Percentiles rank a stretch among this genome's conserved stretches.
These are phyloP conservation scores for Apiospora kogelbergensis DNA, from an alignment of 2,329 filamentous ascomycete species.

Conservation along the genomic window DNA sequence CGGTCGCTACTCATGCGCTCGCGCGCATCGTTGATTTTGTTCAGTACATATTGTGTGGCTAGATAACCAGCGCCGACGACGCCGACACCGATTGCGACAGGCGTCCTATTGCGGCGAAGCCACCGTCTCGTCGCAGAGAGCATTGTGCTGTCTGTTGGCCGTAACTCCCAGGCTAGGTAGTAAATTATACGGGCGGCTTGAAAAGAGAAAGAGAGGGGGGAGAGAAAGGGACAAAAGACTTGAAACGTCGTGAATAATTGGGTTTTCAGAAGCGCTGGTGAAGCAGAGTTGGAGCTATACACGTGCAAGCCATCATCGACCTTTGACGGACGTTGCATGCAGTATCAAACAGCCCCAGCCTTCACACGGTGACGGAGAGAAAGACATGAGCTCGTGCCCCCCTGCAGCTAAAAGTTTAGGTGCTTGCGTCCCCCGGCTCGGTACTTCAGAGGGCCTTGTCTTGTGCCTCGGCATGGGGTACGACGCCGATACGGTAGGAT, in stretches of 20 bases:
- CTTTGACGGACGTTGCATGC: not conserved
- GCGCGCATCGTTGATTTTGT: slow-evolving; percentile 87
- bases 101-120: slow-evolving; percentile 88
- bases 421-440: not conserved
- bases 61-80: slow-evolving; percentile 89
- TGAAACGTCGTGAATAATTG: not conserved
- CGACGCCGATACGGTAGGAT: not conserved
- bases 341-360: not conserved
- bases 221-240: not conserved
- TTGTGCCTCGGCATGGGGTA: slow-evolving; percentile 3
- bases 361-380: not conserved
- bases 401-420: not conserved
- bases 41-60: slow-evolving; percentile 87
- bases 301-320: slow-evolving; percentile 6
- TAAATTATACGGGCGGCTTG: not conserved
- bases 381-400: not conserved
- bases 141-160: slow-evolving; percentile 39
- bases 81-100: slow-evolving; percentile 83
- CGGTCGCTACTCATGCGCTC: slow-evolving; percentile 96
- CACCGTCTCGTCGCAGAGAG: slow-evolving; percentile 78
- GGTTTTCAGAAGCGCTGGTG: not conserved
- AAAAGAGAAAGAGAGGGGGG: not conserved
- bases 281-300: not conserved
- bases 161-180: not conserved
- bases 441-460: not conserved